Percentiles rank a stretch among this genome's conserved stretches.
These are phyloP conservation scores for Kuraishia hungarica DNA, from an alignment of 805 yeast genomes.

Conservation along the genomic window DNA sequence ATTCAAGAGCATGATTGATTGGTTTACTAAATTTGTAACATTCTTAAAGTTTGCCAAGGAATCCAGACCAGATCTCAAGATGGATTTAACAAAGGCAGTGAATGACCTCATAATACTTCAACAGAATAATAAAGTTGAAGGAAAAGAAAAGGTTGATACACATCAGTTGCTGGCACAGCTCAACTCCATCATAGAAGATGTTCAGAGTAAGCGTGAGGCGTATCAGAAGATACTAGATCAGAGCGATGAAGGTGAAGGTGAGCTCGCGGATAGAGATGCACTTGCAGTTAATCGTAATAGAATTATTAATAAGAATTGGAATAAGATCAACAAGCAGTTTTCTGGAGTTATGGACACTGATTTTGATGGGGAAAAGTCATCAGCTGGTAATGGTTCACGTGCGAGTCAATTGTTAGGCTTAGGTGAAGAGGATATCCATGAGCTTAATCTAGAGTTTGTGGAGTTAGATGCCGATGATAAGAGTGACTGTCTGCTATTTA, in stretches of 20 bases:
- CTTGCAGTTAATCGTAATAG: constrained; percentile 14
- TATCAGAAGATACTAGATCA: constrained; percentile 25
- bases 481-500: constrained; percentile 6
- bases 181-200: constrained; percentile 26
- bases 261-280: constrained; percentile 8
- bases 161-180: constrained; percentile 29
- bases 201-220: constrained; percentile 27
- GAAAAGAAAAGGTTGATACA: constrained; percentile 19
- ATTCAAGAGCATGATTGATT: constrained; percentile 61
- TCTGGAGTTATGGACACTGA: constrained; percentile 17
- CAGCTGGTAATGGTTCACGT: background rate
- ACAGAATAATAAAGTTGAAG: background rate
- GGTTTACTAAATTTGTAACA: constrained; percentile 63
- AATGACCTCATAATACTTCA: background rate
- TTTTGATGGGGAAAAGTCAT: constrained; percentile 1
- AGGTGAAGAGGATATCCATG: constrained; percentile 30
- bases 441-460: constrained; percentile 27
- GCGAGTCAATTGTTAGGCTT: constrained; percentile 23
- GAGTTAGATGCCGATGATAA: constrained; percentile 8
- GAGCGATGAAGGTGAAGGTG: constrained; percentile 3
- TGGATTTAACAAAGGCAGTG: constrained; percentile 30
- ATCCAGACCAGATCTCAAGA: constrained; percentile 26
- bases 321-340: constrained; percentile 26
- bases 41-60: constrained; percentile 56
- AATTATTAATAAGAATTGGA: constrained; percentile 31